phyloP scores from a whole-genome alignment of 2,329 filamentous ascomycete genomes.

The Neoascochyta sp. region DNA sequence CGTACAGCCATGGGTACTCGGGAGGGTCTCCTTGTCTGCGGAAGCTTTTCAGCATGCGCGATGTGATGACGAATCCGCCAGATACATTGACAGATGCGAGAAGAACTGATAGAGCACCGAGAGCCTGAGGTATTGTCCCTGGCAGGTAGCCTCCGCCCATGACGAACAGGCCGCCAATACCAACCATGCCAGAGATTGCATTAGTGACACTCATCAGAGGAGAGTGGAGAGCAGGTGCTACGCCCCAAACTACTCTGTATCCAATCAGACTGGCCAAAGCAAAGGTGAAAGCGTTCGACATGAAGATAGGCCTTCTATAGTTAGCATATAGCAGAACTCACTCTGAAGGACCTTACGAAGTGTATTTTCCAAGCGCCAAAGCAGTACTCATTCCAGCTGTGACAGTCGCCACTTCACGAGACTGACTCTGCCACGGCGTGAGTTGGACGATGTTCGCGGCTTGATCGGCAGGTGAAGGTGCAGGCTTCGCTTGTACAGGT shows the following conservation, averaged over 20 bases:
- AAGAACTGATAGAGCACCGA: constrained; percentile 76
- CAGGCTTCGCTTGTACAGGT: constrained; percentile 49
- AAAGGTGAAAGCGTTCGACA: constrained; percentile 84
- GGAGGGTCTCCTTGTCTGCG: constrained; percentile 74
- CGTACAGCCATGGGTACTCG: constrained; percentile 86
- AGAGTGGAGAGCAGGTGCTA: constrained; percentile 76
- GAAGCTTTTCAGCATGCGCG: constrained; percentile 75
- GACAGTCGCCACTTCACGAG: constrained; percentile 69
- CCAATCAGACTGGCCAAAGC: constrained; percentile 79
- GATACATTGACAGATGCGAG: constrained; percentile 85
- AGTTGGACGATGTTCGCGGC: constrained; percentile 60
- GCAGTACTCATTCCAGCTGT: constrained; percentile 75
- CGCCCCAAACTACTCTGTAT: constrained; percentile 86
- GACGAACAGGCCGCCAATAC: constrained; percentile 82
- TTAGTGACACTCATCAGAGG: constrained; percentile 93
- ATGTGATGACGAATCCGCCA: constrained; percentile 86
- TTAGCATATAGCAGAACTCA: too few relatives aligned
- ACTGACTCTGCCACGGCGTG: constrained; percentile 77
- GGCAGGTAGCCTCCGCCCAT: constrained; percentile 66
- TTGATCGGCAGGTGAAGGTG: constrained; percentile 32
- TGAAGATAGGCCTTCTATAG: constrained; percentile 71
- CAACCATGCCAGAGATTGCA: constrained; percentile 86
- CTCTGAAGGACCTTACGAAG: constrained; percentile 50
- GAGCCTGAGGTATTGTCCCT: constrained; percentile 68
- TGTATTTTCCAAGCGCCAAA: constrained; percentile 74